Evolutionary conservation across 768 basidiomycete genomes (phyloP), one percentile per base, ranked within the genome.

Genomic region (Kwoniella heveanensis): DNA sequence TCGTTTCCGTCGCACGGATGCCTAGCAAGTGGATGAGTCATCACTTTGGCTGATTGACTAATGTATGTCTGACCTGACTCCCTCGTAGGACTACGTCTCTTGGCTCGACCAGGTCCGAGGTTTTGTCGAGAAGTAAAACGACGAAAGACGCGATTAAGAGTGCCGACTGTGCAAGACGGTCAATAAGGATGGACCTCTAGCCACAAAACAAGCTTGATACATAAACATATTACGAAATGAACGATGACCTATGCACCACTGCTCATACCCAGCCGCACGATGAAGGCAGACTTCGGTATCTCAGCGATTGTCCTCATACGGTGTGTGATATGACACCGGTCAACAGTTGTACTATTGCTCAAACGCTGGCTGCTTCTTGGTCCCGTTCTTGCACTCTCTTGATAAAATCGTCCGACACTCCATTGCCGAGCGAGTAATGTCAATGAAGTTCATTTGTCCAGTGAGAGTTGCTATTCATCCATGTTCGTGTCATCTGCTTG

Each of bases 71-170:
- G n/a, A n/a, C n/a, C n/a, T n/a, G n/a, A 6, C 13, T 57, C 48
- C 6, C 1, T 9, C 27, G 27, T 53, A 93, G 92, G 94, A 98
- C 82, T 98, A 98, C 81, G 86, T 92, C 73, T 84, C 83, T 68
- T 98, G 94, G 94, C 82, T 98, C 73, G 81, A 85, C 71, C 87
- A 86, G 70, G 88, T 95, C 80, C 89, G 91, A 84, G 77, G 75
- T 22, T 97, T 96, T 76, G 82, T 97, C 66, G 90, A 94, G 36
- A 70, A 73, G 37, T 82, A 68, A 60, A 10, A 44, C 26, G 32
- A 46, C 13, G 39, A n/a, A 29, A 19, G 6, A 25, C 21, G 37
- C 32, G 13, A 32, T 32, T 5, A 32, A 32, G 32, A 32, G n/a
- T n/a, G n/a, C n/a, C n/a, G n/a, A n/a, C n/a, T n/a, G n/a, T n/a